Base-by-base conservation (phyloP, 2,329 filamentous ascomycete genomes). In the Hawksworthiomyces lignivorus region DNA sequence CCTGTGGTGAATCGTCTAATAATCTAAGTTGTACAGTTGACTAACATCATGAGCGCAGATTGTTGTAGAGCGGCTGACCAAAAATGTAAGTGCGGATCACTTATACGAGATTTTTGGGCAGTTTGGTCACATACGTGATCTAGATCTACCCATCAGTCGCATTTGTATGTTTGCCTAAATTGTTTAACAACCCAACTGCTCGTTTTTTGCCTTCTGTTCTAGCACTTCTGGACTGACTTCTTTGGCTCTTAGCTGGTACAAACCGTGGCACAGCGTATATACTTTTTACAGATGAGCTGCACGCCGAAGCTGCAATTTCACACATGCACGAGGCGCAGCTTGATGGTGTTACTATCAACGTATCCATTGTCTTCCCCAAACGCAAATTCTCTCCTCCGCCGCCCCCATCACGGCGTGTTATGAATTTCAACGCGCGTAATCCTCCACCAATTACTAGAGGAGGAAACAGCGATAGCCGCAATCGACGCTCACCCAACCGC, bases 281-380 rank as follows among this genome's bases (percentile, higher is more conserved):
- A 49, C 72, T 95, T 31, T 98, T 84, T 63, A 70, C 79, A 41
- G 73, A 83, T 50, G 77, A 88, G 50, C 70, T 76, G 37, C 84
- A 90, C 49, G 90, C 92, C 19, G 87, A 96, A 63, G 72, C 80
- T 12, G 92, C 92, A 21, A 94, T 96, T 53, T 80, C 89, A 15
- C 86, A 94, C 59, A 97, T 98, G 92, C 92, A 98, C 62, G 92
- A 98, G 65, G 87, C 86, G n/a, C 86, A 94, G 57, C 67, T 95
- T 21, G 89, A 96, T 61, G 88, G 88, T 39, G 78, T 82, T 18
- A 72, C 80, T 29, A 81, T 96, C 56, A 84, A 83, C 55, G 89
- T 96, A 36, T 92, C 86, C 33, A 92, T 96, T 51, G 87, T 95
- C 20, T 70, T 94, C 27, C 87, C 87, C 1, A 78, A 84, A 37